Evolutionary conservation across 495 filamentous ascomycete species (phyloP).

Genomic region (Niebla homalea): DNA sequence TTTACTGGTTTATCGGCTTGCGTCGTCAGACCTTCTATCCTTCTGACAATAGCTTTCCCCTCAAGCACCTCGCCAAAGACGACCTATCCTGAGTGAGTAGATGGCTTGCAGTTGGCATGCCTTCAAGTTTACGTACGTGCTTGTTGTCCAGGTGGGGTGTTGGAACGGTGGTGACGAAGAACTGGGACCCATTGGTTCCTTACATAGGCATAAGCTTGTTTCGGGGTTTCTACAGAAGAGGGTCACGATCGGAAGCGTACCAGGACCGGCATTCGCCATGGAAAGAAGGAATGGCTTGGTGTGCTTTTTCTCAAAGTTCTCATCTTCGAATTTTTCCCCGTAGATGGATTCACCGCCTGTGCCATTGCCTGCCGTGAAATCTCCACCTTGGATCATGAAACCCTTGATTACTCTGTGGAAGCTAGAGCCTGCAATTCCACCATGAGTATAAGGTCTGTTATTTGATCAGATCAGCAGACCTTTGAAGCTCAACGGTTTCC

Average conservation of each 20-base stretch:
- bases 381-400: constrained; percentile 99
- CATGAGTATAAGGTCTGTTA: background rate
- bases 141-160: constrained; percentile 93
- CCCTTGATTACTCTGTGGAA: constrained; percentile 98
- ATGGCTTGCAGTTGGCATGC: background rate
- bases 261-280: constrained; percentile 95
- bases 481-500: constrained; percentile 67
- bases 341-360: constrained; percentile 98
- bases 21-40: constrained; percentile 79
- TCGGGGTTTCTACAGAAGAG: background rate
- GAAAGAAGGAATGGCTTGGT: constrained; percentile 87
- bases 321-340: constrained; percentile 93
- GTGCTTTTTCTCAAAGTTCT: constrained; percentile 91
- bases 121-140: constrained; percentile 37
- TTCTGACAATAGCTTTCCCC: constrained; percentile 80
- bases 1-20: constrained; percentile 64
- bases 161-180: constrained; percentile 90
- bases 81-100: constrained; percentile 10
- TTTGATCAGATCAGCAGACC: constrained; percentile 21
- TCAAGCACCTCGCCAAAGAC: constrained; percentile 51
- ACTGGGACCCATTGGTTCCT: constrained; percentile 89
- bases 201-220: background rate
- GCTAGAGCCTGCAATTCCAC: constrained; percentile 40
- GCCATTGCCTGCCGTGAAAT: constrained; percentile 92
- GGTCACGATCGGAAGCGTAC: constrained; percentile 26